Percentiles rank a stretch among this genome's conserved stretches.
Evolutionary conservation across 2,329 filamentous ascomycete genomes (phyloP).

Genomic region (Periconia digitata): DNA sequence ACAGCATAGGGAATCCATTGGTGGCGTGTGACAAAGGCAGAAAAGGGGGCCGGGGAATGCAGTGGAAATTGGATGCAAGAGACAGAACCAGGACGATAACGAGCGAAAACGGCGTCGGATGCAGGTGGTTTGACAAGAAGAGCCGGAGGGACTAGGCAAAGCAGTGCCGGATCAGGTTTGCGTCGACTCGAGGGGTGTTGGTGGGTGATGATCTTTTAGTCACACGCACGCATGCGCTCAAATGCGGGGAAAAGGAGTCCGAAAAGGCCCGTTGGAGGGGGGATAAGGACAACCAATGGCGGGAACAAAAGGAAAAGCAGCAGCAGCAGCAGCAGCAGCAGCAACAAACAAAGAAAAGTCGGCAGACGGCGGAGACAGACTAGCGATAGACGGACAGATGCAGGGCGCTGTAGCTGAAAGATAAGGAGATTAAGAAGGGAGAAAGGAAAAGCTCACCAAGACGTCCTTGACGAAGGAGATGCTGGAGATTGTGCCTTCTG

Average conservation of each 20-base stretch:
- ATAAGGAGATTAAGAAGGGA: constrained; percentile 15
- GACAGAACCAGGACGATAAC: constrained; percentile 9
- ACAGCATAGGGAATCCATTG: constrained; percentile 4
- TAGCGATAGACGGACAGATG: background rate
- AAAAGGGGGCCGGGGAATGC: constrained; percentile 19
- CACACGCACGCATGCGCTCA: constrained; percentile 4
- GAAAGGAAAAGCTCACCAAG: constrained; percentile 61
- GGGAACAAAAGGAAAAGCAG: constrained; percentile 7
- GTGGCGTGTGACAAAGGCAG: constrained; percentile 33
- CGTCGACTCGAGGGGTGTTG: too few relatives aligned
- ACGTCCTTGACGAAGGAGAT: constrained; percentile 84
- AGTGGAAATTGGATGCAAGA: constrained; percentile 10
- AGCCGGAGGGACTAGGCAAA: background rate
- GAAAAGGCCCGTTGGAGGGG: background rate
- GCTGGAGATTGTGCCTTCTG: constrained; percentile 80
- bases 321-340: constrained; percentile 14
- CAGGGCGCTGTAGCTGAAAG: background rate
- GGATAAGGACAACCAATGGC: background rate
- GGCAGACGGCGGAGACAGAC: background rate
- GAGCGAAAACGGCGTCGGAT: constrained; percentile 19
- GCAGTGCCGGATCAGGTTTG: background rate
- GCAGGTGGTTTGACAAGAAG: background rate
- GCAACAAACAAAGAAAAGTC: background rate
- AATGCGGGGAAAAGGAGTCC: constrained; percentile 29
- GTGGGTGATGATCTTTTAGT: background rate